phyloP scores from a whole-genome alignment of 495 filamentous ascomycete species.

The Annulohypoxylon bovei region DNA sequence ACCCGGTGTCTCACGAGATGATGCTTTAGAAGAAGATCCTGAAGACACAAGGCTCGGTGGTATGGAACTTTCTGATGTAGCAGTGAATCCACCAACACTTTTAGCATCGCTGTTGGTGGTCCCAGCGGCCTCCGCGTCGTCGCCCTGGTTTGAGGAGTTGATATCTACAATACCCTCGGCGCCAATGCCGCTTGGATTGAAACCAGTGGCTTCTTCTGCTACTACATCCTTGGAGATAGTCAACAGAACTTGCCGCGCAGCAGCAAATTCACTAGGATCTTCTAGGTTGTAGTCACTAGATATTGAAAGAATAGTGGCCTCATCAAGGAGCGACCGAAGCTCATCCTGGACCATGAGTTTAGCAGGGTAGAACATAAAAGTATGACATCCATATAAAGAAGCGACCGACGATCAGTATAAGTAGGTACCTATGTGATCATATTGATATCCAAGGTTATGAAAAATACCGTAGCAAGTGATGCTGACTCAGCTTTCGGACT shows the following conservation, averaged over 20 bases:
- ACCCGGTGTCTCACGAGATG: slow-evolving; percentile 10
- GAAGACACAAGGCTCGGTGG: slow-evolving; percentile 26
- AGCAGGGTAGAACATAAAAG: not conserved
- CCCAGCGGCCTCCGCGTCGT: slow-evolving; percentile 13
- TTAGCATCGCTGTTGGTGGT: slow-evolving; percentile 34
- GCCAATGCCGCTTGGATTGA: slow-evolving; percentile 80
- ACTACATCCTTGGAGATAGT: slow-evolving; percentile 67
- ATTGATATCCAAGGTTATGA: too few relatives aligned
- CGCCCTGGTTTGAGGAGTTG: slow-evolving; percentile 20
- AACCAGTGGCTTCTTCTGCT: slow-evolving; percentile 73
- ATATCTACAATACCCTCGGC: slow-evolving; percentile 40
- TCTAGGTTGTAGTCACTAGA: slow-evolving; percentile 70
- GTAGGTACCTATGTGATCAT: too few relatives aligned
- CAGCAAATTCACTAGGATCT: slow-evolving; percentile 57
- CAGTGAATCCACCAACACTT: slow-evolving; percentile 36
- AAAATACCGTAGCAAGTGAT: not conserved
- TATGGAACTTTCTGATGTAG: slow-evolving; percentile 39
- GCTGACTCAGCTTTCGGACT: not conserved
- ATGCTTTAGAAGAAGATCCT: slow-evolving; percentile 31
- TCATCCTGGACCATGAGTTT: slow-evolving; percentile 35
- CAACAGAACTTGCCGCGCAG: slow-evolving; percentile 65
- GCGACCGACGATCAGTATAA: not conserved
- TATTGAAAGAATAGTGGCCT: slow-evolving; percentile 71
- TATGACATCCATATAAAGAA: too few relatives aligned
- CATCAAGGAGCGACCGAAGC: slow-evolving; percentile 50